phyloP scores from a whole-genome alignment of 164 flowering plant species.

The Stephania cephalantha region DNA sequence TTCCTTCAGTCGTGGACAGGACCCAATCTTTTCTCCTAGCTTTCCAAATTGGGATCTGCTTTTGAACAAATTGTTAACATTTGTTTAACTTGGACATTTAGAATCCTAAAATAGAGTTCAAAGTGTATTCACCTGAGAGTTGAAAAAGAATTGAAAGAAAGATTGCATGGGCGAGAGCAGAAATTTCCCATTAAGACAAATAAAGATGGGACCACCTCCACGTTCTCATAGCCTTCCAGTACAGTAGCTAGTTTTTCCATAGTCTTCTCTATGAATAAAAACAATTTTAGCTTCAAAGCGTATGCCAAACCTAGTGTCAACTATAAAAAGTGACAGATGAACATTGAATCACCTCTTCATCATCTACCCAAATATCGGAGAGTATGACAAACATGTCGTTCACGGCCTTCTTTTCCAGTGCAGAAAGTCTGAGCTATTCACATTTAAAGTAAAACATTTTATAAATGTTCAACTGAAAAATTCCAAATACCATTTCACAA shows the following conservation, averaged over 20 bases:
- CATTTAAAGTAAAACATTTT: slow-evolving; percentile 18
- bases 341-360: slow-evolving; percentile 57
- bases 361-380: slow-evolving; percentile 88
- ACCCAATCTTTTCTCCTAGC: slow-evolving; percentile 74
- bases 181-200: slow-evolving; percentile 97
- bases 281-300: slow-evolving; percentile 9
- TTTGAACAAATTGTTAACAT: slow-evolving; percentile 1
- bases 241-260: slow-evolving; percentile 72
- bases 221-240: slow-evolving; percentile 75
- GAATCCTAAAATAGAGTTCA: background rate
- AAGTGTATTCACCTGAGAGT: slow-evolving; percentile 54
- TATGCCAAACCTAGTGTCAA: background rate
- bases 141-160: slow-evolving; percentile 69
- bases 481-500: background rate
- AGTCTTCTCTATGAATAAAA: slow-evolving; percentile 57
- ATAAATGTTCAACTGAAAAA: slow-evolving; percentile 5
- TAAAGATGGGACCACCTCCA: slow-evolving; percentile 87
- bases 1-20: slow-evolving; percentile 63
- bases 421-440: slow-evolving; percentile 63
- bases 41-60: slow-evolving; percentile 80
- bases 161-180: slow-evolving; percentile 87
- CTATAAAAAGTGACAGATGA: background rate
- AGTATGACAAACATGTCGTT: slow-evolving; percentile 40
- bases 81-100: background rate
- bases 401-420: slow-evolving; percentile 57